Percentiles rank a stretch among this genome's conserved stretches.
phyloP scores from a whole-genome alignment of 2,329 filamentous ascomycete species.

The Cercospora zeae-maydis region DNA sequence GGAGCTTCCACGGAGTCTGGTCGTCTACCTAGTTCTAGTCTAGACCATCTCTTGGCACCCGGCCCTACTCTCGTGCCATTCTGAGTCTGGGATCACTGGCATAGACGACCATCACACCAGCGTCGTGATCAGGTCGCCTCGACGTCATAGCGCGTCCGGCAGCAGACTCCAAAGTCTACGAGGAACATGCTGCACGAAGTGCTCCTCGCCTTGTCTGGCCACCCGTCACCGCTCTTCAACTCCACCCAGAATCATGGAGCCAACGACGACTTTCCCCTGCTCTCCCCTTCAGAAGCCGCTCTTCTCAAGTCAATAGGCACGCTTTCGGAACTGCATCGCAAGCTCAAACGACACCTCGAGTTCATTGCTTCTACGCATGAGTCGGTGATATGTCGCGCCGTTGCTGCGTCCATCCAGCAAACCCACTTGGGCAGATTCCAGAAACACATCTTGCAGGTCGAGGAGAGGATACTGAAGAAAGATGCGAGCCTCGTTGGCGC shows the following conservation, averaged over 20 bases:
- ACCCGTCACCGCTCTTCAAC: slow-evolving; percentile 83
- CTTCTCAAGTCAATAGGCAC: slow-evolving; percentile 73
- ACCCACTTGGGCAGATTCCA: slow-evolving; percentile 78
- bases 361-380: slow-evolving; percentile 67
- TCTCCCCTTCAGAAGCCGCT: slow-evolving; percentile 76
- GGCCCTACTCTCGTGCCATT: not conserved
- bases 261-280: slow-evolving; percentile 45
- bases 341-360: slow-evolving; percentile 64
- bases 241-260: slow-evolving; percentile 19
- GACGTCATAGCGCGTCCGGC: not conserved
- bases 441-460: slow-evolving; percentile 77
- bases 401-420: slow-evolving; percentile 71
- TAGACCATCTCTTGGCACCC: not conserved
- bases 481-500: slow-evolving; percentile 81
- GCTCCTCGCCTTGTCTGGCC: slow-evolving; percentile 89
- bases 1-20: not conserved
- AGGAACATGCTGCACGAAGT: slow-evolving; percentile 90
- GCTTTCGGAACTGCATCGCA: slow-evolving; percentile 73
- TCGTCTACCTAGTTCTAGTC: too few relatives aligned
- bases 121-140: not conserved
- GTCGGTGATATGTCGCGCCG: slow-evolving; percentile 82
- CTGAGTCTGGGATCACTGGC: not conserved
- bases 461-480: slow-evolving; percentile 69
- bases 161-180: not conserved
- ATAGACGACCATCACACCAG: not conserved